A percentile compares a stretch with the other conserved stretches of the same genome.
phyloP scores from a whole-genome alignment of 2,329 filamentous ascomycete species.

The Domatiomyces catenatus region DNA sequence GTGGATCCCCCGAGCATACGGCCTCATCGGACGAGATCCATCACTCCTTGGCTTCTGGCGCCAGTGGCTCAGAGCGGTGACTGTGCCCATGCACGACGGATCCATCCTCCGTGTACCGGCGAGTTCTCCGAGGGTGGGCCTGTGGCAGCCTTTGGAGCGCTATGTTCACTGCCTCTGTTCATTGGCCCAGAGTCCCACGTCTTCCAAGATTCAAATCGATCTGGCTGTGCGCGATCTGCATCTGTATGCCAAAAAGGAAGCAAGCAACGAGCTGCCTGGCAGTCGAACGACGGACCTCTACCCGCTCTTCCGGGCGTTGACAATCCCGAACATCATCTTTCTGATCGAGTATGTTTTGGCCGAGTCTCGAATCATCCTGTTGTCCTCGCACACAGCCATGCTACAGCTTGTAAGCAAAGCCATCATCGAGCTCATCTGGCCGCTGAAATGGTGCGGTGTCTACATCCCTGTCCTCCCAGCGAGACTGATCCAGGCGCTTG shows the following conservation, averaged over 20 bases:
- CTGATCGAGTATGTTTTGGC: conserved; percentile 86
- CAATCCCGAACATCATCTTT: conserved; percentile 79
- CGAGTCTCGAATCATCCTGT: conserved; percentile 87
- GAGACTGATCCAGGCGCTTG: conserved; percentile 72
- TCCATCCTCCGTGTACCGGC: conserved; percentile 66
- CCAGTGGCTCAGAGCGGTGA: conserved; percentile 84
- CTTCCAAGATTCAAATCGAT: conserved; percentile 91
- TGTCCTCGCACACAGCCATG: conserved; percentile 94
- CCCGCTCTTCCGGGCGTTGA: conserved; percentile 76
- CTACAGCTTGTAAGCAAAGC: conserved; percentile 82
- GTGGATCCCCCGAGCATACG: conserved; percentile 89
- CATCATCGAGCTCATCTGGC: conserved; percentile 73
- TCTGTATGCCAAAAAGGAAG: conserved; percentile 85
- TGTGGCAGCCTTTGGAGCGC: conserved; percentile 91
- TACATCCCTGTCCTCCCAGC: conserved; percentile 86
- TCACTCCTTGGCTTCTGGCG: conserved; percentile 90
- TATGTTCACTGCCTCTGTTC: conserved; percentile 96
- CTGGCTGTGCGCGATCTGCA: conserved; percentile 76
- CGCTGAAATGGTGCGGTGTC: conserved; percentile 80
- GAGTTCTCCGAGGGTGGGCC: conserved; percentile 76
- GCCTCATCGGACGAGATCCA: conserved; percentile 71
- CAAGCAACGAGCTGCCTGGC: conserved; percentile 79
- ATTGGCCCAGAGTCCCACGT: conserved; percentile 80
- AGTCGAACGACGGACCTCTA: conserved; percentile 86
- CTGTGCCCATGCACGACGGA: conserved; percentile 93